Conservation (phyloP, 2,329 filamentous ascomycete genomes). For the Plenodomus biglobosus region DNA sequence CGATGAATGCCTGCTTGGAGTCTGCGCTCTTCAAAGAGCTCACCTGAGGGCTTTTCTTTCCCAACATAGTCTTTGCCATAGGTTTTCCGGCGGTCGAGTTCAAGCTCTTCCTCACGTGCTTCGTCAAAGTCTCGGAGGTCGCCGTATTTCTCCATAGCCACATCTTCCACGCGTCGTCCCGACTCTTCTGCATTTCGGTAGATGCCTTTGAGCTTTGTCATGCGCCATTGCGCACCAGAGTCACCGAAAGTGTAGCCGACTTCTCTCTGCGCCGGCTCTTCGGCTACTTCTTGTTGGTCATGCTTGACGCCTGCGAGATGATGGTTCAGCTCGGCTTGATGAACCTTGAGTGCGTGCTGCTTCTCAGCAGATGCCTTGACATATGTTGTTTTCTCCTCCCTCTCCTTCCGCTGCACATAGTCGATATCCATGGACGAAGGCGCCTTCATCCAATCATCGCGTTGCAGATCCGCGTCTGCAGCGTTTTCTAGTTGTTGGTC, state of each 20-base stretch:
- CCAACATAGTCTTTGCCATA: conserved; percentile 85
- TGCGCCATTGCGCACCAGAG: conserved; percentile 86
- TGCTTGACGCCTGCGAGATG: conserved; percentile 61
- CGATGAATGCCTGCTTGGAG: conserved; percentile 58
- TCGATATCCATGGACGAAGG: conserved; percentile 82
- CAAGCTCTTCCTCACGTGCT: conserved; percentile 87
- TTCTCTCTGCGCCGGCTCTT: conserved; percentile 60
- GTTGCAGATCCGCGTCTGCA: conserved; percentile 52
- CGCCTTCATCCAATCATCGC: conserved; percentile 94
- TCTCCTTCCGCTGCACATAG: conserved; percentile 68
- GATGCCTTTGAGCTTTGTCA: conserved; percentile 89
- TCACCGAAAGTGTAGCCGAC: conserved; percentile 88
- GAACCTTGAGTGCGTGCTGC: conserved; percentile 70
- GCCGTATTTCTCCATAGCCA: conserved; percentile 81
- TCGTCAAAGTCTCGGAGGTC: conserved; percentile 84
- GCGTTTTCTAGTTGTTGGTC: conserved; percentile 47
- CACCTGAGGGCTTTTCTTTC: conserved; percentile 84
- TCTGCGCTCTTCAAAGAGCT: conserved; percentile 78
- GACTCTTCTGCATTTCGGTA: conserved; percentile 77
- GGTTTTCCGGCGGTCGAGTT: conserved; percentile 76
- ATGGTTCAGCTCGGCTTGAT: conserved; percentile 78
- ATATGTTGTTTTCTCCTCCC: conserved; percentile 47
- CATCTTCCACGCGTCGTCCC: conserved; percentile 72
- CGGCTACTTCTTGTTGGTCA: conserved; percentile 19
- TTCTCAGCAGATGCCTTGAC: conserved; percentile 52